These are phyloP conservation scores for Exutisphaerella laricina DNA, from an alignment of 2,329 filamentous ascomycete species.

Conservation along the genomic window DNA sequence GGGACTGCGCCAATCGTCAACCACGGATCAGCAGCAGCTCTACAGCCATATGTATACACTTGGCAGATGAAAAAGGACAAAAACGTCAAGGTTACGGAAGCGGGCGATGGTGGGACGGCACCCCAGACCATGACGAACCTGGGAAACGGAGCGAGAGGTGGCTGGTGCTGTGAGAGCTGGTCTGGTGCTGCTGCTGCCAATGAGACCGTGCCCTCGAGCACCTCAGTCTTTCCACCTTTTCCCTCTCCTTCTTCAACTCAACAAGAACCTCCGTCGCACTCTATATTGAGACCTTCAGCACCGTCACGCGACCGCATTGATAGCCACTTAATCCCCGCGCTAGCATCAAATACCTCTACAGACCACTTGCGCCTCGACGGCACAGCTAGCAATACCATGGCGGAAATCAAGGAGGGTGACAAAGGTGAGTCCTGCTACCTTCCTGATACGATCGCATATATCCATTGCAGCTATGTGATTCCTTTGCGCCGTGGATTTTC, in stretches of 20 bases:
- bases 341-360: conserved; percentile 8
- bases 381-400: conserved; percentile 34
- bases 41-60: too few species aligned
- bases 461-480: conserved; percentile 11
- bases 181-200: background rate
- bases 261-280: background rate
- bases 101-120: too few species aligned
- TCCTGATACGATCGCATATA: conserved; percentile 13
- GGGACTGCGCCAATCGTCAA: too few species aligned
- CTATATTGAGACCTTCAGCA: conserved; percentile 12
- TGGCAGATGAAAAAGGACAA: too few species aligned
- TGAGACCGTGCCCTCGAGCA: background rate
- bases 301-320: conserved; percentile 20
- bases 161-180: too few species aligned
- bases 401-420: conserved; percentile 46
- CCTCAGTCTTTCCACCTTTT: background rate
- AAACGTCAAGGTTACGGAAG: too few species aligned
- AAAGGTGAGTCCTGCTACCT: conserved; percentile 26
- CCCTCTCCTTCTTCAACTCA: conserved; percentile 3
- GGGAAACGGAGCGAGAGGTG: too few species aligned
- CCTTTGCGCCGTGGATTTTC: conserved; percentile 12
- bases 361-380: conserved; percentile 18
- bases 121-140: background rate
- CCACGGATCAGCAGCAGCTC: too few species aligned
- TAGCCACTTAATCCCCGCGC: conserved; percentile 12